Conservation (phyloP, 2,329 filamentous ascomycete genomes). For the Diplodia scrobiculata region DNA sequence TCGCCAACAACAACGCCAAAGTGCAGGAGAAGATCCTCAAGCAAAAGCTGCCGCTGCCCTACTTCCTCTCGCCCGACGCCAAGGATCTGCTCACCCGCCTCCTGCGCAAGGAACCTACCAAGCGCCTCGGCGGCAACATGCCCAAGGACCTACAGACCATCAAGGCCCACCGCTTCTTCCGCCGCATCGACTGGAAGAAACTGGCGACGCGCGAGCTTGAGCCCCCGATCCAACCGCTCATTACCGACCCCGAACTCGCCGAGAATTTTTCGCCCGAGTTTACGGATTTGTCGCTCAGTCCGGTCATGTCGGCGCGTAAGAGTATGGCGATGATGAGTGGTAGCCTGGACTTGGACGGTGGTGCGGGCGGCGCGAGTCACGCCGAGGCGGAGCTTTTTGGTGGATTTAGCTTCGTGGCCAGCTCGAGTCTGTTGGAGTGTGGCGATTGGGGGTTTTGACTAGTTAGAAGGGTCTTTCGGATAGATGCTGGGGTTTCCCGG, state of each 20-base stretch:
- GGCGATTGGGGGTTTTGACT: constrained; percentile 31
- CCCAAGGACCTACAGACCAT: constrained; percentile 82
- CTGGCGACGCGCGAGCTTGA: constrained; percentile 79
- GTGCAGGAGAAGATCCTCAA: constrained; percentile 95
- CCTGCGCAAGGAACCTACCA: constrained; percentile 86
- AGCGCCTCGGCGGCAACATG: constrained; percentile 85
- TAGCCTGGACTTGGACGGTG: constrained; percentile 27
- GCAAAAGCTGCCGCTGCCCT: constrained; percentile 84
- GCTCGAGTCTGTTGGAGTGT: constrained; percentile 52
- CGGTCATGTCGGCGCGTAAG: constrained; percentile 49
- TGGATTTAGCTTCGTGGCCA: constrained; percentile 58
- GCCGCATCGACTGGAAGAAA: constrained; percentile 91
- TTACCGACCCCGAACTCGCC: constrained; percentile 91
- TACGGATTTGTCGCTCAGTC: constrained; percentile 79
- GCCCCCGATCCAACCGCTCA: constrained; percentile 87
- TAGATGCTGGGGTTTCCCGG: background rate
- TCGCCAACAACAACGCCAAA: constrained; percentile 87
- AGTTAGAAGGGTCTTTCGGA: background rate
- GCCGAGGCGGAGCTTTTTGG: constrained; percentile 54
- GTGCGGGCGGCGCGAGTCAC: constrained; percentile 35
- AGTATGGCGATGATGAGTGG: constrained; percentile 32
- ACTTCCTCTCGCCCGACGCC: constrained; percentile 86
- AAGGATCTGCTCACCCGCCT: constrained; percentile 91
- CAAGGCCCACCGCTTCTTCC: constrained; percentile 94
- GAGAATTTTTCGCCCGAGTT: constrained; percentile 97